Conservation (phyloP, 2,329 filamentous ascomycete genomes). For the Pseudocercospora ulei region DNA sequence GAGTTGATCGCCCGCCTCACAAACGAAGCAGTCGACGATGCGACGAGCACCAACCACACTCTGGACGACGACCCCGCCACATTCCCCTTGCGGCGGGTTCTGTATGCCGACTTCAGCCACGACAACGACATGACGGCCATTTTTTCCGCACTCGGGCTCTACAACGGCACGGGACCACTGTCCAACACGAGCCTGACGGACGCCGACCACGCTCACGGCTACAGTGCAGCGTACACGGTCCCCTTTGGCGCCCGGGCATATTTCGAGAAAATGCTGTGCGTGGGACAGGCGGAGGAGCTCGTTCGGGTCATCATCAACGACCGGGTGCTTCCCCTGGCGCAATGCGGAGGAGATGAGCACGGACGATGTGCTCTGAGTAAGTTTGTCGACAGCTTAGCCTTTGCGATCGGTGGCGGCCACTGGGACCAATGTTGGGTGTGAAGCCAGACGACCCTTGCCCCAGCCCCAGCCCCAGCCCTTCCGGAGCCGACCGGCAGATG, state of each 20-base stretch:
- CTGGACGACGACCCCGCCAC: conserved; percentile 57
- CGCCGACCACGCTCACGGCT: conserved; percentile 53
- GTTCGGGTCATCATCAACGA: conserved; percentile 79
- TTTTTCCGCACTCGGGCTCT: conserved; percentile 67
- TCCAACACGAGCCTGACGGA: conserved; percentile 42
- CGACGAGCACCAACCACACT: conserved; percentile 67
- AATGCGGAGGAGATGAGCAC: conserved; percentile 58
- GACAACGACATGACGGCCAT: conserved; percentile 78
- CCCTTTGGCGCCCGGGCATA: conserved; percentile 75
- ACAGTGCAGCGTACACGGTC: conserved; percentile 66
- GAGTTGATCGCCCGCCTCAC: conserved; percentile 78
- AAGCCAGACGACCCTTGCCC: too few relatives aligned
- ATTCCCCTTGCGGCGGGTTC: conserved; percentile 57
- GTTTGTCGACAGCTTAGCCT: conserved; percentile 66
- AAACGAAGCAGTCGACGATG: conserved; percentile 55
- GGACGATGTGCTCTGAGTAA: conserved; percentile 60
- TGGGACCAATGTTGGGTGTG: conserved; percentile 67
- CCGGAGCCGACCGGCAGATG: too few relatives aligned
- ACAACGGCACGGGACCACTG: conserved; percentile 52
- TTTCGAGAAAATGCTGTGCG: conserved; percentile 75
- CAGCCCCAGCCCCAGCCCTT: too few relatives aligned
- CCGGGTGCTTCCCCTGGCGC: conserved; percentile 60
- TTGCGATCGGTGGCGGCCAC: conserved; percentile 59
- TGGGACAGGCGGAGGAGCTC: conserved; percentile 51
- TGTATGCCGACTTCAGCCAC: conserved; percentile 88